phyloP scores from a whole-genome alignment of 345 rosid species.

The Lepidium aucheri region DNA sequence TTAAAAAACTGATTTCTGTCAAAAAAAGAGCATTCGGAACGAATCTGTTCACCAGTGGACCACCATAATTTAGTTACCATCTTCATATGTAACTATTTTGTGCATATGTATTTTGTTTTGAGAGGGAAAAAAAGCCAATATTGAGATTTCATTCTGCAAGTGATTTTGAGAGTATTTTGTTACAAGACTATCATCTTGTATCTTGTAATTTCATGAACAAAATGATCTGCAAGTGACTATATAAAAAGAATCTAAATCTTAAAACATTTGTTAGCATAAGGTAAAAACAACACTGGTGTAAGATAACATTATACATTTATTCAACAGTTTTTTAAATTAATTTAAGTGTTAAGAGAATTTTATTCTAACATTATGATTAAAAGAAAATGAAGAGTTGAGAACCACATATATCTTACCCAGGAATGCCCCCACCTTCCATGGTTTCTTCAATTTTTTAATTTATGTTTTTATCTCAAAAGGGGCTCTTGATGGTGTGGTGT shows the following conservation, averaged over 20 bases:
- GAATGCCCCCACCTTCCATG: background rate
- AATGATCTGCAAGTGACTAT: background rate
- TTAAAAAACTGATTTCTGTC: too few relatives aligned
- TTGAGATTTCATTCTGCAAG: too few relatives aligned
- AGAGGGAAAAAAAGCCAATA: background rate
- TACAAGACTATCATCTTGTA: background rate
- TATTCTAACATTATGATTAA: too few relatives aligned
- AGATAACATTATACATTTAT: background rate
- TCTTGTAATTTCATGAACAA: background rate
- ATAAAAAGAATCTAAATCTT: background rate
- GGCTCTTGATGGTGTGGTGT: background rate
- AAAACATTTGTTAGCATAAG: background rate
- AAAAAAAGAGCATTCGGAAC: too few relatives aligned
- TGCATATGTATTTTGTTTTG: background rate
- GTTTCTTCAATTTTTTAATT: conserved; percentile 6
- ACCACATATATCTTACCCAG: conserved; percentile 10
- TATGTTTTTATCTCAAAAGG: background rate
- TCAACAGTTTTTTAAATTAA: too few relatives aligned
- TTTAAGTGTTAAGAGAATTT: background rate
- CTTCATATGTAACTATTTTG: background rate
- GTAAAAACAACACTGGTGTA: background rate
- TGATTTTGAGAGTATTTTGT: too few relatives aligned
- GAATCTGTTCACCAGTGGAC: too few relatives aligned
- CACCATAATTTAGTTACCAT: background rate
- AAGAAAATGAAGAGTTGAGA: background rate